Base-by-base conservation (phyloP, 257 asterid species). In the Solanum habrochaites region DNA sequence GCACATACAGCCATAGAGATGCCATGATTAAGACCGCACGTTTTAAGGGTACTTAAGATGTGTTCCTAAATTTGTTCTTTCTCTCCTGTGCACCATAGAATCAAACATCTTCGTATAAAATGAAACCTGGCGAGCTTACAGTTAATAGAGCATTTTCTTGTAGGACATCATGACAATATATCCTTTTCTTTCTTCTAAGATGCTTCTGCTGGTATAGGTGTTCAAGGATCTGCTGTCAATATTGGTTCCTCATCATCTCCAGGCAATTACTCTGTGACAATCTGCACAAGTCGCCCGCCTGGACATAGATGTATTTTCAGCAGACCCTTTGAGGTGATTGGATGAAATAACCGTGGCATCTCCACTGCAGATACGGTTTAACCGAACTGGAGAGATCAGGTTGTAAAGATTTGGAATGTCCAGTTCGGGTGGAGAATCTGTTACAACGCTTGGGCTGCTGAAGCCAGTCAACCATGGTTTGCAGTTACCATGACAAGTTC, bases 351-450 rank as follows among this genome's bases (percentile, higher is more conserved):
- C 91, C 31, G 98, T 96, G 90, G 92, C 93, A 7, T 97, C 98
- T 83, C 99, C 98, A 67, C 99, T 21, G 98, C 98, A 78, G 99
- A 95, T 99, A 96, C 86, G 98, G 99, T 25, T 86, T 97, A 85
- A n/a, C n/a, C 99, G n/a, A 96, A 87, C 97, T 97, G 64, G 99
- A n/a, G 99, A 32, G 99, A 97, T 91, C 99, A 92, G 92, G 91
- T 97, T 83, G 92, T 96, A 75, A 75, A 97, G 94, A 91, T 97
- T 96, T 87, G 98, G 78, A 85, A 86, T 89, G 98, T 96, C 67
- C 98, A 95, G 86, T 86, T 86, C 85, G 47, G 98, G 98, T 86
- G 97, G 97, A 95, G 52, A 91, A 93, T 86, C 86, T 95, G 87
- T 88, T 92, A 88, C 96, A 90, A 87, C 90, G 92, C 88, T 98